Evolutionary conservation across 441 rosid genomes (phyloP).

Genomic region (Corymbia calophylla): DNA sequence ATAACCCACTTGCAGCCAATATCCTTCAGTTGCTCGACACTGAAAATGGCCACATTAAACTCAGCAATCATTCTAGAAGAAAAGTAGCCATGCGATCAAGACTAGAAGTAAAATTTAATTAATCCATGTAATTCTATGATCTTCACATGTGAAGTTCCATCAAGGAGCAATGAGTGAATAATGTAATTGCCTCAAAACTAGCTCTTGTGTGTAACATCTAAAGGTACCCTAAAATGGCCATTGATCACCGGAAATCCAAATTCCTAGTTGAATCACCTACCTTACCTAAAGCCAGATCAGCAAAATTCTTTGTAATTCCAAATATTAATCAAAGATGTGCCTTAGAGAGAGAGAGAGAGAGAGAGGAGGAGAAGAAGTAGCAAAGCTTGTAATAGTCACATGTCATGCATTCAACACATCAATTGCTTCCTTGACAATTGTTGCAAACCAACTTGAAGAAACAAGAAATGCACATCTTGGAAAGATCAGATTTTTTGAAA

Average conservation of each 20-base stretch:
- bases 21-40: constrained; percentile 92
- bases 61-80: not conserved
- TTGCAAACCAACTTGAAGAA: not conserved
- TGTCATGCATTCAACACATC: not conserved
- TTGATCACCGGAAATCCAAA: not conserved
- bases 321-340: no score
- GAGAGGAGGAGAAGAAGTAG: not conserved
- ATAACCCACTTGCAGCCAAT: constrained; percentile 95
- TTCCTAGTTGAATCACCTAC: not conserved
- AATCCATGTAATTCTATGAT: not conserved
- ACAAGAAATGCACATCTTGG: not conserved
- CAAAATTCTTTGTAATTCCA: no score
- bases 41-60: constrained; percentile 9
- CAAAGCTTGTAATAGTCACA: not conserved
- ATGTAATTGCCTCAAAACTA: not conserved
- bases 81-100: not conserved
- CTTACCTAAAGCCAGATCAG: no score
- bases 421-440: not conserved
- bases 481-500: not conserved
- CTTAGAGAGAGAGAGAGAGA: not conserved
- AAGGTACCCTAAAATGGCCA: not conserved
- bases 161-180: not conserved
- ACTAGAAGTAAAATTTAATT: not conserved
- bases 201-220: not conserved
- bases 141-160: not conserved